phyloP scores from a whole-genome alignment of 2,329 filamentous ascomycete genomes.

The Sarocladium strictum region DNA sequence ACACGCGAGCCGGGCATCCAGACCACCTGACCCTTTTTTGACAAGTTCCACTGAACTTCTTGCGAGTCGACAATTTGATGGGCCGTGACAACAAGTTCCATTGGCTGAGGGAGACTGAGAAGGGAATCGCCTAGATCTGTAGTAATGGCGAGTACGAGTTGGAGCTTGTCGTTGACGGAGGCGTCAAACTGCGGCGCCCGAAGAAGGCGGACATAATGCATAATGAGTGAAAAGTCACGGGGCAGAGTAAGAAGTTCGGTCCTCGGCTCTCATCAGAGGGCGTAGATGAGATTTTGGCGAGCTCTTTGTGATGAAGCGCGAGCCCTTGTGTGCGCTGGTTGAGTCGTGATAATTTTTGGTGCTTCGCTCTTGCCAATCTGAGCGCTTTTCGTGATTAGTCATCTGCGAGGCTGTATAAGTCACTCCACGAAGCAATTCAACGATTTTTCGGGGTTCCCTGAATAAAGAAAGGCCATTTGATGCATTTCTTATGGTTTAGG shows the following conservation, averaged over 20 bases:
- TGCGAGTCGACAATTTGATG: conserved; percentile 19
- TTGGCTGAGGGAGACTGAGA: conserved; percentile 36
- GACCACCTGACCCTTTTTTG: conserved; percentile 21
- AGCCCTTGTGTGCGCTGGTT: background rate
- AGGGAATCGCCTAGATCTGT: conserved; percentile 54
- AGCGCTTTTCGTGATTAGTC: conserved; percentile 2
- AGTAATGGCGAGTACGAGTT: conserved; percentile 47
- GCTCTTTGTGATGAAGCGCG: no score
- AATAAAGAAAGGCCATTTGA: no score
- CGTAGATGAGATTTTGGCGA: no score
- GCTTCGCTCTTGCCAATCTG: background rate
- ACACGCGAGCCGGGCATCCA: conserved; percentile 33
- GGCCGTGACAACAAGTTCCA: conserved; percentile 35
- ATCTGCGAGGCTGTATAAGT: background rate
- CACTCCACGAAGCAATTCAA: no score
- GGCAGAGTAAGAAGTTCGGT: background rate
- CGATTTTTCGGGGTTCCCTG: no score
- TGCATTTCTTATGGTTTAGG: no score
- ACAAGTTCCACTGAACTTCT: conserved; percentile 15
- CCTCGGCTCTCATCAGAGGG: no score
- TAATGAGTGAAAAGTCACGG: conserved; percentile 24
- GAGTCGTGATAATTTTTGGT: conserved; percentile 2
- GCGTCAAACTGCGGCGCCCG: conserved; percentile 31
- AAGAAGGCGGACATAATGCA: conserved; percentile 54
- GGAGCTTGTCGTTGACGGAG: conserved; percentile 13